A percentile compares a stretch with the other conserved stretches of the same genome.
phyloP scores from a whole-genome alignment of 768 basidiomycete species.

The Lentinula guzmanii region DNA sequence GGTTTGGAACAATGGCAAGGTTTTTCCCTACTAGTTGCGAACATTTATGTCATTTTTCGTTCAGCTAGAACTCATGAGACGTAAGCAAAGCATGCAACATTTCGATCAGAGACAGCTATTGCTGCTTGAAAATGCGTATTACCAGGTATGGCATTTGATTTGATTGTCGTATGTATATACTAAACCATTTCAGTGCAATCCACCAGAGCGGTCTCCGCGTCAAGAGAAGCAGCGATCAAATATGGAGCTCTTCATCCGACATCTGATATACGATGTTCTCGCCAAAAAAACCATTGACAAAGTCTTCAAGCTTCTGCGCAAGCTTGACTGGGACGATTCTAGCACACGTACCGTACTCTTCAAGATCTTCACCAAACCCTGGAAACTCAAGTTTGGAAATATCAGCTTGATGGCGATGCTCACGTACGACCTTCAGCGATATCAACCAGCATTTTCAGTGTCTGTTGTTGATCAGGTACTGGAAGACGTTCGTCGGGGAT shows the following conservation, averaged over 20 bases:
- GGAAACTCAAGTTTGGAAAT: conserved; percentile 94
- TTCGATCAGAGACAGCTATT: conserved; percentile 88
- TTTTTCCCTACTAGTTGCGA: not conserved
- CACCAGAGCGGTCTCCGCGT: conserved; percentile 85
- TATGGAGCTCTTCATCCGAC: conserved; percentile 91
- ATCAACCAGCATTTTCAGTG: conserved; percentile 85
- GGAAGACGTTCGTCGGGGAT: conserved; percentile 84
- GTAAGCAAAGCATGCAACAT: conserved; percentile 91
- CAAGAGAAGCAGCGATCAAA: conserved; percentile 80
- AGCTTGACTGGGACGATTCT: conserved; percentile 91
- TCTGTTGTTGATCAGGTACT: conserved; percentile 90
- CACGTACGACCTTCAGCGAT: conserved; percentile 90
- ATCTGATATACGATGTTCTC: conserved; percentile 91
- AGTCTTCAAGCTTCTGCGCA: conserved; percentile 86
- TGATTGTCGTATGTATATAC: not conserved
- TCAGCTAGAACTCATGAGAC: conserved; percentile 88
- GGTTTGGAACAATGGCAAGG: conserved; percentile 82
- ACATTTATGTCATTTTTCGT: not conserved
- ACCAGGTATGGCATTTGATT: conserved; percentile 55
- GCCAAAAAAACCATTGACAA: conserved; percentile 94
- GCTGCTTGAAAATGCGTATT: conserved; percentile 95
- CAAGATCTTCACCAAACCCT: conserved; percentile 94
- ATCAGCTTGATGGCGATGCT: conserved; percentile 89
- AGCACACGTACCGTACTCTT: conserved; percentile 58
- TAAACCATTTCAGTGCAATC: conserved; percentile 68